A percentile compares a stretch with the other conserved stretches of the same genome.
Conservation (phyloP, 805 yeast species). For the Dipodascopsis tothii region DNA sequence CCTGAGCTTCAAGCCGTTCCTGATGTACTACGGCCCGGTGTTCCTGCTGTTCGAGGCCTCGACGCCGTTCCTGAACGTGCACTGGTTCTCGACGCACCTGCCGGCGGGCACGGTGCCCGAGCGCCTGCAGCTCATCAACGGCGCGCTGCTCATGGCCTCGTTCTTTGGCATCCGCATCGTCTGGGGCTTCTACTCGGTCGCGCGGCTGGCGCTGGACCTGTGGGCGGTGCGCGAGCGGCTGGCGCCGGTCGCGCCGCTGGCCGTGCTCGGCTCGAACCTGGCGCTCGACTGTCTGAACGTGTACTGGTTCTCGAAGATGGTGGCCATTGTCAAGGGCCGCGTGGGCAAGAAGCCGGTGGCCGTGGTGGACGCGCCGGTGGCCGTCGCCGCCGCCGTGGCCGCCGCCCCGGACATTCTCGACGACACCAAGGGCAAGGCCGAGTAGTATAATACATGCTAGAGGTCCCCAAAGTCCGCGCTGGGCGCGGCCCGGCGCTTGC, state of each 20-base stretch:
- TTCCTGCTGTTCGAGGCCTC: constrained; percentile 81
- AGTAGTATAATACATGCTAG: no score
- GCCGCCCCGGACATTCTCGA: no score
- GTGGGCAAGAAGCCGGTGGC: no score
- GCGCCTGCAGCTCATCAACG: constrained; percentile 47
- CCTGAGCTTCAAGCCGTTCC: constrained; percentile 59
- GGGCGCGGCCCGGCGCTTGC: constrained; percentile 53
- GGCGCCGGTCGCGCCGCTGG: constrained; percentile 40
- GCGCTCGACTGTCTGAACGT: constrained; percentile 58
- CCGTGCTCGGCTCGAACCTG: constrained; percentile 51
- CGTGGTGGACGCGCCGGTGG: no score
- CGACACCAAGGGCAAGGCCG: no score
- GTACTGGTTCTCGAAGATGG: constrained; percentile 85
- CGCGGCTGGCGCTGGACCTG: constrained; percentile 43
- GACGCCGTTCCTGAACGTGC: constrained; percentile 88
- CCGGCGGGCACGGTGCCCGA: constrained; percentile 60
- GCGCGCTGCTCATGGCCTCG: constrained; percentile 54
- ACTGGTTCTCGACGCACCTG: constrained; percentile 80
- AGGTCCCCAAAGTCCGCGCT: no score
- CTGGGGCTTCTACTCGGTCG: constrained; percentile 80
- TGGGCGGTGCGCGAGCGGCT: constrained; percentile 38
- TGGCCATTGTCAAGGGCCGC: constrained; percentile 46
- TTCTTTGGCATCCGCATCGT: constrained; percentile 73
- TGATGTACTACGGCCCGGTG: constrained; percentile 73
- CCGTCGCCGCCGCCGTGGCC: no score